A percentile compares a stretch with the other conserved stretches of the same genome.
Evolutionary conservation across 2,329 filamentous ascomycete genomes (phyloP).

Genomic region (Calonectria montana): DNA sequence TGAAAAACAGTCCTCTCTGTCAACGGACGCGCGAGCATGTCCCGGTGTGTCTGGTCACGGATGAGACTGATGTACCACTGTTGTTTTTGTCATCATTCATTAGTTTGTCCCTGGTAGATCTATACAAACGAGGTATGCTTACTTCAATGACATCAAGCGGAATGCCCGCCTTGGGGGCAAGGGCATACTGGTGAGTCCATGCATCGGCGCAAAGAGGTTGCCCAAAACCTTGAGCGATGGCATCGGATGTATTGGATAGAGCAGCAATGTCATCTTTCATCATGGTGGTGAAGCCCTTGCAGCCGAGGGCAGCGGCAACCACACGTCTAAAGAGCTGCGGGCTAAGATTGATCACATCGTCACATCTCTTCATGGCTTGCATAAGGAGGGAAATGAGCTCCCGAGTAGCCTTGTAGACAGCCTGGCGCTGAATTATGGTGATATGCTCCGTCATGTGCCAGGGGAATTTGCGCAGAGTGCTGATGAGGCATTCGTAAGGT

Average conservation of each 20-base stretch:
- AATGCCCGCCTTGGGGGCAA: slow-evolving; percentile 60
- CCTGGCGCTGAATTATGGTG: slow-evolving; percentile 67
- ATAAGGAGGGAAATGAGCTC: slow-evolving; percentile 61
- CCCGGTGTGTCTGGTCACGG: slow-evolving; percentile 61
- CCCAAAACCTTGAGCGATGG: slow-evolving; percentile 53
- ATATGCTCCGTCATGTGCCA: slow-evolving; percentile 69
- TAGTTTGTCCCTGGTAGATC: slow-evolving; percentile 17
- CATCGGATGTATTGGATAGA: slow-evolving; percentile 50
- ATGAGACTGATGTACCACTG: slow-evolving; percentile 70
- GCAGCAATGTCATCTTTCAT: slow-evolving; percentile 70
- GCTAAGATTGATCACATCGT: slow-evolving; percentile 60
- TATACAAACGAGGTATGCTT: slow-evolving; percentile 39
- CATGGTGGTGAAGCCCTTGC: slow-evolving; percentile 69
- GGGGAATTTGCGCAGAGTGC: slow-evolving; percentile 71
- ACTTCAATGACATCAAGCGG: slow-evolving; percentile 68
- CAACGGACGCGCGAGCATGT: slow-evolving; percentile 53
- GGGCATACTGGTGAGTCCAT: slow-evolving; percentile 65
- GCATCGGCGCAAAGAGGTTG: slow-evolving; percentile 59
- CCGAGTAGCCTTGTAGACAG: slow-evolving; percentile 62
- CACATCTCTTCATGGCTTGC: slow-evolving; percentile 52
- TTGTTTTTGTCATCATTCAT: slow-evolving; percentile 41
- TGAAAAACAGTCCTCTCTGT: slow-evolving; percentile 54
- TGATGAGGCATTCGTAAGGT: slow-evolving; percentile 74
- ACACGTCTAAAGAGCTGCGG: slow-evolving; percentile 65
- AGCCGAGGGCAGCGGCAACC: slow-evolving; percentile 63